Conservation (phyloP, 2,329 filamentous ascomycete species). For the Epicoccum nigrum region DNA sequence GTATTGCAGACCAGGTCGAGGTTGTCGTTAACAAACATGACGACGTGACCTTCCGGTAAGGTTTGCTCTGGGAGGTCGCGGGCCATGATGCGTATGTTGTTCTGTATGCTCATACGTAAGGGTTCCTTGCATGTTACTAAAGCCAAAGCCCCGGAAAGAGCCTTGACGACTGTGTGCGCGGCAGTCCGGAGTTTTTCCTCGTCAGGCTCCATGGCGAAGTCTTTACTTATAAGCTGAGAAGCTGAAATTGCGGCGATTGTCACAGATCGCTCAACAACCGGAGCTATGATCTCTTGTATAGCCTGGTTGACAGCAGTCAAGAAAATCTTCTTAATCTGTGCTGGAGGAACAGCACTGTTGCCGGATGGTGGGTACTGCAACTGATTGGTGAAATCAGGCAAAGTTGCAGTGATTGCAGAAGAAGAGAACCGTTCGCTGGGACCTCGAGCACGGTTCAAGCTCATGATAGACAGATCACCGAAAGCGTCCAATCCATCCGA, state of each 20-base stretch:
- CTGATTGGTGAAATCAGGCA: constrained; percentile 82
- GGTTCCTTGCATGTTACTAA: constrained; percentile 99
- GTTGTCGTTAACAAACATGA: constrained; percentile 99
- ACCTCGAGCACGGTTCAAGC: constrained; percentile 69
- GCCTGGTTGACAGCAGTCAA: constrained; percentile 85
- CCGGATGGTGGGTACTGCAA: constrained; percentile 76
- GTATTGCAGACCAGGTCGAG: constrained; percentile 90
- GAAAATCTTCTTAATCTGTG: constrained; percentile 74
- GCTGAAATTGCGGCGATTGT: constrained; percentile 98
- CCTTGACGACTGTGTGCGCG: constrained; percentile 92
- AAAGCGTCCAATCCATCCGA: constrained; percentile 77
- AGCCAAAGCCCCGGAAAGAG: constrained; percentile 89
- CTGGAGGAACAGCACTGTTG: constrained; percentile 71
- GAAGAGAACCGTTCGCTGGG: constrained; percentile 76
- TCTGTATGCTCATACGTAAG: constrained; percentile 92
- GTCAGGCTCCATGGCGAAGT: constrained; percentile 92
- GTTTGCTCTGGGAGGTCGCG: constrained; percentile 69
- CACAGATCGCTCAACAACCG: constrained; percentile 95
- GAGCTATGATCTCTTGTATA: constrained; percentile 94
- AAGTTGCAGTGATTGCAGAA: constrained; percentile 75
- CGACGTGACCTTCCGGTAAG: constrained; percentile 89
- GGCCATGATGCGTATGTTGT: constrained; percentile 90
- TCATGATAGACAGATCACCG: constrained; percentile 70
- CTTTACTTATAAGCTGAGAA: constrained; percentile 92
- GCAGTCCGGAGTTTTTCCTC: constrained; percentile 84